Base-by-base conservation (phyloP, 192 early-diverging fungal genomes). In the Physocladia obscura region DNA sequence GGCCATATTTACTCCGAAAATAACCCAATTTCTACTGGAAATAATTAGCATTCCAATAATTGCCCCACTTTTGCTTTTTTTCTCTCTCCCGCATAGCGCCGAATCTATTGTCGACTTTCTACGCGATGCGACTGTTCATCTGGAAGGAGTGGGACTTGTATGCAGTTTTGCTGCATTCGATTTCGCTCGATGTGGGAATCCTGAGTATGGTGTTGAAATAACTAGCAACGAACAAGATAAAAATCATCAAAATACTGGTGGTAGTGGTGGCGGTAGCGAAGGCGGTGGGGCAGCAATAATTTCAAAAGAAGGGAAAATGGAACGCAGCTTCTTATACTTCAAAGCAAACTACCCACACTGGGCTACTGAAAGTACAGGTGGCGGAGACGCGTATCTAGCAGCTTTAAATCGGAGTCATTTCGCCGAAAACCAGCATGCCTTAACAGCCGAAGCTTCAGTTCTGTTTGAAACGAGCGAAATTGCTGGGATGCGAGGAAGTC, bases 151-250 rank as follows among this genome's bases (percentile, higher is more conserved):
- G 3, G 97, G 96, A 3, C 92, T 95, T 73, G 93, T 99, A 5
- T 99, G 96, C 79, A 94, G 92, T 58, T 98, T 97, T 87, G 95
- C 96, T 3, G 84, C 91, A 17, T 98, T 97, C 81, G 95, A 99
- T 73, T 93, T 99, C 79, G 87, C 86, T 67, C 77, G 86, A 35
- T 89, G 96, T 67, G 97, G 97, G 8, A 95, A 98, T 63, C 85
- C 60, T 2, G 24, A 72, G 75, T 95, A 93, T 69, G 91, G 93
- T 0, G 93, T 90, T 1, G 91, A 90, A 1, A 79, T 81, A 26
- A 19, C 31, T 15, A 17, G 22, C 4, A 37, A 24, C 27, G 48
- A 19, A n/a, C 13, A 19, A 4, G 19, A 73, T 75, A n/a, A n/a
- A n/a, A n/a, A n/a, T n/a, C n/a, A n/a, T n/a, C n/a, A n/a, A 21